Base-by-base conservation (phyloP, 164 flowering plant species). In the Vitis amurensis region DNA sequence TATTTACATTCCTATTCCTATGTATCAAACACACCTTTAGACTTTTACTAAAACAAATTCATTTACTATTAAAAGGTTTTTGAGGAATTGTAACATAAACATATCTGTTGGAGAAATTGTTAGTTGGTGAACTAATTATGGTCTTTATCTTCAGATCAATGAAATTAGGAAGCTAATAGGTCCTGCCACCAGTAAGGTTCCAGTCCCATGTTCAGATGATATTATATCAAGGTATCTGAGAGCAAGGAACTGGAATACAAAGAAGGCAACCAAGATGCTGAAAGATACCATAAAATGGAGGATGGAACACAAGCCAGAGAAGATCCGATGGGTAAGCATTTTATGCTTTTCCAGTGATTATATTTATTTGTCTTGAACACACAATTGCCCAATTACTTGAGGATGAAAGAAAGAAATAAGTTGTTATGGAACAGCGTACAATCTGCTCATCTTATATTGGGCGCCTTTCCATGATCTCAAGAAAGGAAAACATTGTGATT, bases 221-320 rank as follows among this genome's bases (percentile, higher is more conserved):
- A 82, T 87, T 15, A 77, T 89, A 64, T 73, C 70, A 59, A 80
- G 93, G 69, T 83, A 81, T 68, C 76, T 87, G 2, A 83, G 77
- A 69, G 91, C 93, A 71, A 66, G 86, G 67, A 86, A 83, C 71
- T 87, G 89, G 90, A 81, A 85, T 78, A 51, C 69, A 12, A 81
- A 77, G 69, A 87, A 89, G 77, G 90, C 93, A 7, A 50, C 59
- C 37, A 85, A 89, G 59, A 87, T 89, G 91, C 52, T 87, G 59
- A 81, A 78, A 69, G 91, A 85, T 49, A 76, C 88, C 10, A 63
- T 85, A 47, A 85, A 83, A 63, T 89, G 94, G 94, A 84, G 91
- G 58, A 52, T 74, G 50, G 79, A 79, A 47, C 83, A 72, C 76
- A 86, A 82, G 61, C 93, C 91, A 50, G 89, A 87, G 67, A 71